Percentiles rank a stretch among this genome's conserved stretches.
phyloP scores from a whole-genome alignment of 345 rosid genomes.

The Eucalyptus regnans region DNA sequence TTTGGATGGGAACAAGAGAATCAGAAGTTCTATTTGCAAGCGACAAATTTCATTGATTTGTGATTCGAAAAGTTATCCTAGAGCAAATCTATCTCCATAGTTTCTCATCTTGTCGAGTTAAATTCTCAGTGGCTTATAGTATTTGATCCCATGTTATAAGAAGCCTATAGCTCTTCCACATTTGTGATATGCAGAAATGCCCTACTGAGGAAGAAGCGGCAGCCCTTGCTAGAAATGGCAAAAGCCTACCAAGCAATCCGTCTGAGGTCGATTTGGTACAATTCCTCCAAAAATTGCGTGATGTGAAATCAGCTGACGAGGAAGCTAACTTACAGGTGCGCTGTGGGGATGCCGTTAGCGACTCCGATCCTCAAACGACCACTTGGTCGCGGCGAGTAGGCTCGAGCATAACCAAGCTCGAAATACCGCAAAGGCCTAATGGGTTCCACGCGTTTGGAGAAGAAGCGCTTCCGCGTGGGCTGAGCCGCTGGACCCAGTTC shows the following conservation, averaged over 20 bases:
- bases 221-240: neutral
- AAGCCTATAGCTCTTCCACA: neutral
- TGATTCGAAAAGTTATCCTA: neutral
- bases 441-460: neutral
- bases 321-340: neutral
- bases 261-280: constrained; percentile 9
- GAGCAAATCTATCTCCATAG: neutral
- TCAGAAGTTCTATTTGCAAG: neutral
- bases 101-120: neutral
- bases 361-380: constrained; percentile 4
- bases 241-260: neutral
- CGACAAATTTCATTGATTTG: neutral
- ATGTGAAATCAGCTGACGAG: neutral
- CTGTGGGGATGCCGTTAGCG: neutral
- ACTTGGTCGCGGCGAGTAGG: constrained; percentile 11
- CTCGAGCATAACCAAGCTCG: constrained; percentile 23
- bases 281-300: constrained; percentile 3
- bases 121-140: neutral
- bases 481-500: neutral
- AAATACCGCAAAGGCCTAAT: constrained; percentile 15
- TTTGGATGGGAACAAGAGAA: neutral
- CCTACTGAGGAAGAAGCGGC: constrained; percentile 55
- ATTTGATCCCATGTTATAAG: neutral
- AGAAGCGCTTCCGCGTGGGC: neutral
- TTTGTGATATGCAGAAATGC: constrained; percentile 33